Evolutionary conservation across 331 rosid genomes (phyloP).

Genomic region (Acacia concinna): DNA sequence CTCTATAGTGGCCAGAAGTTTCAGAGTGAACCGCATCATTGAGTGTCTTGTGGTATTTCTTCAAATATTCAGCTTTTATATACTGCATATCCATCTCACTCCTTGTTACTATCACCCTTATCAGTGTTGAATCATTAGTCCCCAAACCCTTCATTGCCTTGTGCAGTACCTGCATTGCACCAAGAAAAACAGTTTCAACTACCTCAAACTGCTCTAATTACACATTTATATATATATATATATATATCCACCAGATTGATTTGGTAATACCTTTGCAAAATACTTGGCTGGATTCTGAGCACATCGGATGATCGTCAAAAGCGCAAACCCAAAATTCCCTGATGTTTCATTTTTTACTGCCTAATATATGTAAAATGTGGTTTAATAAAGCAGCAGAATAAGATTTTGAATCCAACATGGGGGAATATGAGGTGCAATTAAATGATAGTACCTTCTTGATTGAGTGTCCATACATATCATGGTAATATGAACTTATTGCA

Average conservation of each 20-base stretch:
- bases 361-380: constrained; percentile 37
- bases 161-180: constrained; percentile 47
- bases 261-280: constrained; percentile 90
- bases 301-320: constrained; percentile 60
- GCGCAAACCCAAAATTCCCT: constrained; percentile 61
- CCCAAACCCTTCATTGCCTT: constrained; percentile 90
- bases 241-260: too few species aligned
- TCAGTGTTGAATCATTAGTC: constrained; percentile 59
- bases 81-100: constrained; percentile 73
- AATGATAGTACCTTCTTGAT: constrained; percentile 61
- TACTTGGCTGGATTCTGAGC: constrained; percentile 63
- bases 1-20: constrained; percentile 69
- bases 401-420: neutral
- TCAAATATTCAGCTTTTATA: constrained; percentile 65
- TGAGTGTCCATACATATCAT: constrained; percentile 49
- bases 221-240: too few species aligned
- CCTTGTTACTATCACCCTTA: constrained; percentile 70
- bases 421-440: neutral
- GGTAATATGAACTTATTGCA: constrained; percentile 53
- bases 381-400: constrained; percentile 23
- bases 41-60: constrained; percentile 60
- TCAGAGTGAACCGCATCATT: constrained; percentile 78
- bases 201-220: neutral
- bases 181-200: neutral
- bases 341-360: constrained; percentile 73